Base-by-base conservation (phyloP, 2,329 filamentous ascomycete species). In the Diaporthe destruens region DNA sequence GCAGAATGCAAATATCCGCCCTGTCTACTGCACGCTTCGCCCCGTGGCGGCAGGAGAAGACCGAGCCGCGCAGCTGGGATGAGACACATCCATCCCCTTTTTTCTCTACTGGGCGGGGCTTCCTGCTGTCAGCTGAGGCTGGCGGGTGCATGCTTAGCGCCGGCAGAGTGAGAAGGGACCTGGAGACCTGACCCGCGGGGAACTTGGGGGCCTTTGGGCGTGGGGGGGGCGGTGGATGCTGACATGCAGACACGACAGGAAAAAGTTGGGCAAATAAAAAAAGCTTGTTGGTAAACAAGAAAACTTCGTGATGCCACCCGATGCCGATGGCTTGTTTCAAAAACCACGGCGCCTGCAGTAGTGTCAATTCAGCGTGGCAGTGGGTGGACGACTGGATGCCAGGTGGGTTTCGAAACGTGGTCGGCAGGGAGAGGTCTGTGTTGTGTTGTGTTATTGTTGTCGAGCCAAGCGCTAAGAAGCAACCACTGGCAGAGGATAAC, bases 321-420 rank as follows among this genome's bases (percentile, higher is more conserved):
- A 51, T 51, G 59, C 59, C 59, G 59, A 51, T 51, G 59, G 59
- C 59, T 65, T 65, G 59, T 65, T 65, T 65, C 59, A 65, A 65
- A 65, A 32, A 49, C 20, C 25, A 23, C 25, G 20, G 59, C 42
- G 59, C 42, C 25, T 65, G 59, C 59, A 65, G 59, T 65, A 65
- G 59, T 32, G 59, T 20, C 20, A 44, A 16, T 44, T 34, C 20
- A 34, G 42, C 44, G 29, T 44, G 36, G 14, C 39, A 18, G 57
- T 8, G 39, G 36, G 18, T 14, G 34, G 34, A 36, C 20, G 14
- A 3, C 12, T 11, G 36, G n/a, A n/a, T n/a, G n/a, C 34, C 12
- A 11, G 34, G 9, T 14, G 23, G 44, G 59, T 23, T 49, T 65
- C 59, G 59, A 65, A 65, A 65, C 59, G 18, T 49, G 59, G 59